A percentile compares a stretch with the other conserved stretches of the same genome.
phyloP scores from a whole-genome alignment of 148 eudicot species.

The Beta vulgaris region DNA sequence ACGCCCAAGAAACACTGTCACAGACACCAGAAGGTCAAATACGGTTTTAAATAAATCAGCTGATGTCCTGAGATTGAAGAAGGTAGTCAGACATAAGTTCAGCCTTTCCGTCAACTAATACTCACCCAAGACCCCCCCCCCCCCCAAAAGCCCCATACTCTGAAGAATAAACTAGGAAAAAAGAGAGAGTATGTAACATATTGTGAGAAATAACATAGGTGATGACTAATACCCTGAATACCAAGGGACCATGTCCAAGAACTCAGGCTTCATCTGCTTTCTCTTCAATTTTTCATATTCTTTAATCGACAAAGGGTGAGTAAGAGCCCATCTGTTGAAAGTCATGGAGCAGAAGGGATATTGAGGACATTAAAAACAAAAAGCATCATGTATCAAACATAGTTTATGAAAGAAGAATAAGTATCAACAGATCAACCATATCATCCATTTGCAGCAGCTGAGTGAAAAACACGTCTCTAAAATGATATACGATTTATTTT shows the following conservation, averaged over 20 bases:
- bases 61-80: conserved; percentile 69
- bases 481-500: background rate
- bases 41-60: conserved; percentile 98
- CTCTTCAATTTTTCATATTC: conserved; percentile 71
- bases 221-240: conserved; percentile 76
- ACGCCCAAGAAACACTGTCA: conserved; percentile 94
- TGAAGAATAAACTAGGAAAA: too few relatives aligned
- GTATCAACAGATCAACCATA: background rate
- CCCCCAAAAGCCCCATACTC: too few relatives aligned
- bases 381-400: background rate
- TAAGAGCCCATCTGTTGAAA: conserved; percentile 94
- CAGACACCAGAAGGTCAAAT: conserved; percentile 94
- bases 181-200: conserved; percentile 2
- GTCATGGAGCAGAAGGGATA: conserved; percentile 21
- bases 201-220: background rate
- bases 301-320: conserved; percentile 78
- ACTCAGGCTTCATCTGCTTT: conserved; percentile 78
- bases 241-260: conserved; percentile 99
- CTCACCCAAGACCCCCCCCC: too few relatives aligned
- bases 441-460: background rate
- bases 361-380: background rate
- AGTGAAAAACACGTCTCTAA: background rate
- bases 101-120: background rate
- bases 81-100: background rate
- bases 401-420: background rate